phyloP scores from a whole-genome alignment of 106 monocot species.

The Posidonia australis region DNA sequence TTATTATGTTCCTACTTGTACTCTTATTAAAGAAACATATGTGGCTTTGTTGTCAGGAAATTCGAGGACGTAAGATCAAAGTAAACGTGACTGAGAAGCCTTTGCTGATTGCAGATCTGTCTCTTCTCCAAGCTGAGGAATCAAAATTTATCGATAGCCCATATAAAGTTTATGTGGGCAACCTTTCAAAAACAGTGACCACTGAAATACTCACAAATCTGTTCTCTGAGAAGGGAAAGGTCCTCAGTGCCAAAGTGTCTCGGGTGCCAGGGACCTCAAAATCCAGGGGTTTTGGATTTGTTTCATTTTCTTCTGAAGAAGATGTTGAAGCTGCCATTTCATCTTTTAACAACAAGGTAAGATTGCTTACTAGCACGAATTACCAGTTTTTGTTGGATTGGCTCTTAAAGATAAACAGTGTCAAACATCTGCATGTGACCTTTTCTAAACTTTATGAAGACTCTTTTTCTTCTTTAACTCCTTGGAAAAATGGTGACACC shows the following conservation, averaged over 20 bases:
- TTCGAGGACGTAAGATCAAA: slow-evolving; percentile 87
- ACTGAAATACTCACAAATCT: slow-evolving; percentile 51
- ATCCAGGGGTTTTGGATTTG: slow-evolving; percentile 90
- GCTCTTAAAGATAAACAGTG: no score
- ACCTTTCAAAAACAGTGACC: slow-evolving; percentile 77
- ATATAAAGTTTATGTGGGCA: slow-evolving; percentile 93
- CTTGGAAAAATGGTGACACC: no score
- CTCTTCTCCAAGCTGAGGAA: slow-evolving; percentile 59
- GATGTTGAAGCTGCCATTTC: slow-evolving; percentile 64
- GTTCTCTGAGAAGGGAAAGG: slow-evolving; percentile 82
- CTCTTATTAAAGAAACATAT: not conserved
- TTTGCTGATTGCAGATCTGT: slow-evolving; percentile 28
- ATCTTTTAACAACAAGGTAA: slow-evolving; percentile 70
- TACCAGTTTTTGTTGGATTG: no score
- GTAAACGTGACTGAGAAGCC: slow-evolving; percentile 95
- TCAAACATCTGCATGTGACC: no score
- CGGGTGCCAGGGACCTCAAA: slow-evolving; percentile 73
- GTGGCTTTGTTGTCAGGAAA: slow-evolving; percentile 39
- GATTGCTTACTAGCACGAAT: slow-evolving; percentile 1
- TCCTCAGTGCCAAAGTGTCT: slow-evolving; percentile 75
- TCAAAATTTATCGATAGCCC: slow-evolving; percentile 77
- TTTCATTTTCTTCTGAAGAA: slow-evolving; percentile 83
- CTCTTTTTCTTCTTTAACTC: no score
- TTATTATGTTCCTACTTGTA: no score
- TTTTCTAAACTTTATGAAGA: no score